Base-by-base conservation (phyloP, 108 stramenopile genomes). In the Cyclostephanos invisitatus region DNA sequence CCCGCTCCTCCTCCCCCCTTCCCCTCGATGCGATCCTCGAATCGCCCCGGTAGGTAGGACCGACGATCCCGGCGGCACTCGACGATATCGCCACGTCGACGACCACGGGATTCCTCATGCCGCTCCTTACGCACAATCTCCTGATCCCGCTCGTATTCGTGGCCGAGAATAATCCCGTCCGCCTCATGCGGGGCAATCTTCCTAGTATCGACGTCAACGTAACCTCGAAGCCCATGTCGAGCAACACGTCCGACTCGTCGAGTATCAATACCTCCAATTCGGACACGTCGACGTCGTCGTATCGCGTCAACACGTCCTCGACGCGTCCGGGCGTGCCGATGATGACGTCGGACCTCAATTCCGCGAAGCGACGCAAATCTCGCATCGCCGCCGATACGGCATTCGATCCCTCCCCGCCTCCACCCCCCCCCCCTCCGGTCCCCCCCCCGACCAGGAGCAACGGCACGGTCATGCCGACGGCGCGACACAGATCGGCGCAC, bases 141-240 rank as follows among this genome's bases (percentile, higher is more conserved):
- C 91, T 89, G 0, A 94, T 81, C 12, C 75, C 78, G 22, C 74
- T 81, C 5, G 77, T 89, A 32, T 85, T 88, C 9, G 90, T 99
- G 9, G 99, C 99, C 38, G 92, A 94, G 73, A 99, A 99, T 20
- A 99, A 87, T 9, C 96, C 98, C 1, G 99, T 99, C 40, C 98
- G 73, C 64, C 99, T 83, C 91, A 97, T 97, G 77, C 94, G 93
- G 0, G 99, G 99, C 10, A 99, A 74, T 18, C 81, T 67, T 15
- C 77, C 65, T 44, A 98, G 77, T 53, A 99, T 97, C 49, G 83
- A 80, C 40, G 84, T 85, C 20, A 99, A 83, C 11, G 94, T 87
- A 5, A 84, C 86, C 51, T 88, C 81, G 63, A 98, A 98, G 9
- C 97, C 97, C 91, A 96, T 96, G 73, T 94, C 95, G 46, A 97